Evolutionary conservation across 2,329 filamentous ascomycete species (phyloP).

Genomic region (Stagonosporopsis vannaccii): DNA sequence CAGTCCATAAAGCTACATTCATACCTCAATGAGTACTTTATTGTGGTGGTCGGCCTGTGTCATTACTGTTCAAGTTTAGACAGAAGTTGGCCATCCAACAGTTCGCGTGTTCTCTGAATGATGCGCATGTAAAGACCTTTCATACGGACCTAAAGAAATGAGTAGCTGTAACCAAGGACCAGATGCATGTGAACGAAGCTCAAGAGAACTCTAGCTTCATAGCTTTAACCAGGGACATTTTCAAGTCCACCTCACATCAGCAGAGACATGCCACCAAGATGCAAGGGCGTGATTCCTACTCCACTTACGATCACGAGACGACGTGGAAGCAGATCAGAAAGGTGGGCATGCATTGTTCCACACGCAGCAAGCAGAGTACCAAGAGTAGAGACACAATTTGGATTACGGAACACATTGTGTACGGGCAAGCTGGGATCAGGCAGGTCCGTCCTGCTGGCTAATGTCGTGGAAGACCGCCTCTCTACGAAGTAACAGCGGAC

Average conservation of each 20-base stretch:
- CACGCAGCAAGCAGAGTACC: slow-evolving; percentile 27
- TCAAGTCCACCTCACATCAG: slow-evolving; percentile 25
- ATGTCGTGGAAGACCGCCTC: slow-evolving; percentile 48
- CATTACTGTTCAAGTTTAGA: slow-evolving; percentile 42
- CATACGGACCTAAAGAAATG: neutral
- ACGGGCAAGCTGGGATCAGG: slow-evolving; percentile 55
- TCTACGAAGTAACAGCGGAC: neutral
- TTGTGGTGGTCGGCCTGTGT: slow-evolving; percentile 52
- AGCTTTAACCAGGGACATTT: slow-evolving; percentile 23
- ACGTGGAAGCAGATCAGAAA: slow-evolving; percentile 55
- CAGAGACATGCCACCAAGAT: slow-evolving; percentile 29
- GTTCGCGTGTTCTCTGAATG: slow-evolving; percentile 41
- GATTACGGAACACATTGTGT: slow-evolving; percentile 44
- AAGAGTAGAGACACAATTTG: slow-evolving; percentile 36
- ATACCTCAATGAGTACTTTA: slow-evolving; percentile 53
- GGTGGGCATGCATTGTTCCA: slow-evolving; percentile 44
- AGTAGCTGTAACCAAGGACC: slow-evolving; percentile 48
- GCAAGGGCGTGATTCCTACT: slow-evolving; percentile 51
- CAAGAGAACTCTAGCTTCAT: slow-evolving; percentile 38
- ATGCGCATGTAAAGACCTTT: slow-evolving; percentile 28
- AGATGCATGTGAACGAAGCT: slow-evolving; percentile 38
- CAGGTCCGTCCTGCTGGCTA: slow-evolving; percentile 56
- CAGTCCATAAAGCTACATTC: slow-evolving; percentile 48
- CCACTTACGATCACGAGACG: slow-evolving; percentile 51
- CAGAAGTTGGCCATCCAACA: slow-evolving; percentile 45